Percentiles rank a stretch among this genome's conserved stretches.
Conservation (phyloP, 202 grass and related monocot species). For the Carex sylvatica region DNA sequence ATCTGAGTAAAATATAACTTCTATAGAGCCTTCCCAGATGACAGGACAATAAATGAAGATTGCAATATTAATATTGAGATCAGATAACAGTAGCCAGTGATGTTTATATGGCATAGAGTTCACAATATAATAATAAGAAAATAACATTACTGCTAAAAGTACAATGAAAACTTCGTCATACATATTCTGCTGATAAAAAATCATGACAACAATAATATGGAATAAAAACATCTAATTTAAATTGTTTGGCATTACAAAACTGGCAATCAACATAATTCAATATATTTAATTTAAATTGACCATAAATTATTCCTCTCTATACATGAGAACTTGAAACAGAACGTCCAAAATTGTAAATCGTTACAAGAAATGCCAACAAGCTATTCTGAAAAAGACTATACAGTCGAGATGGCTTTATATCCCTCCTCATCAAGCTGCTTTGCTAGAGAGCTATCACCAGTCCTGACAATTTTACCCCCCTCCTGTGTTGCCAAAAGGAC, state of each 20-base stretch:
- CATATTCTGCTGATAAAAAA: background rate
- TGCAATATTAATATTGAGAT: background rate
- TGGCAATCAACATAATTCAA: background rate
- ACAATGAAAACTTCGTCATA: background rate
- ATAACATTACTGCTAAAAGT: background rate
- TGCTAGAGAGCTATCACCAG: conserved; percentile 70
- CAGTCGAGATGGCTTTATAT: conserved; percentile 54
- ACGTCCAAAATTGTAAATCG: conserved; percentile 8
- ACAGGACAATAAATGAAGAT: background rate
- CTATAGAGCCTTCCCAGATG: background rate
- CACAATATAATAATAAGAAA: background rate
- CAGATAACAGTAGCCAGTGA: background rate
- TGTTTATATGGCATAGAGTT: background rate
- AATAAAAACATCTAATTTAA: background rate
- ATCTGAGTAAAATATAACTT: background rate
- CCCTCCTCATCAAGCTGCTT: conserved; percentile 60
- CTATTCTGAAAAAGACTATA: conserved; percentile 40
- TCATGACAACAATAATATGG: background rate
- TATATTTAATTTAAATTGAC: background rate
- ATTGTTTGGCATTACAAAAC: background rate
- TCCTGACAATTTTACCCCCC: conserved; percentile 84
- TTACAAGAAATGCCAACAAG: conserved; percentile 18
- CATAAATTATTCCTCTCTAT: conserved; percentile 17
- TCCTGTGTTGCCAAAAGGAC: conserved; percentile 35
- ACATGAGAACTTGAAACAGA: conserved; percentile 14